Percentiles rank a stretch among this genome's conserved stretches.
phyloP scores from a whole-genome alignment of 2,329 filamentous ascomycete species.

The Epicoccum nigrum region DNA sequence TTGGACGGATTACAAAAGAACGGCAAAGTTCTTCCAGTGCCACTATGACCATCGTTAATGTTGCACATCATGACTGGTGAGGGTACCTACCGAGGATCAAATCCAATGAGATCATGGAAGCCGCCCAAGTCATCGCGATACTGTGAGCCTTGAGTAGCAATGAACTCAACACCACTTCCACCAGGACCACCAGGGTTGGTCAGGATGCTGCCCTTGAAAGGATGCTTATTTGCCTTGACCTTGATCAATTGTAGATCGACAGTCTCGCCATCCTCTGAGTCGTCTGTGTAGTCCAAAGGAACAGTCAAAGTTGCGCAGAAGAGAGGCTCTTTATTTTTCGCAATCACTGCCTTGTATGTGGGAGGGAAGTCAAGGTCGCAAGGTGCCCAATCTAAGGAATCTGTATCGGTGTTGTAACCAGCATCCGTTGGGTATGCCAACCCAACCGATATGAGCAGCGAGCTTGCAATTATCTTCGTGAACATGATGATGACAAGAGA shows the following conservation, averaged over 20 bases:
- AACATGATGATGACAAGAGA: slow-evolving; percentile 5
- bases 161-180: slow-evolving; percentile 13
- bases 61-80: background rate
- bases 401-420: background rate
- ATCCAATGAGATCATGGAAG: slow-evolving; percentile 19
- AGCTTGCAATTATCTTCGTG: background rate
- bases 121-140: slow-evolving; percentile 13
- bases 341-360: background rate
- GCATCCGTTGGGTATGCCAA: slow-evolving; percentile 4
- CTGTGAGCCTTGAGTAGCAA: slow-evolving; percentile 5
- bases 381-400: slow-evolving; percentile 14
- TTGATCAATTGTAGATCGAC: slow-evolving; percentile 37
- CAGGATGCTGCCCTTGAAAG: slow-evolving; percentile 41
- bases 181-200: slow-evolving; percentile 47
- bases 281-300: slow-evolving; percentile 43
- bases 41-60: slow-evolving; percentile 10
- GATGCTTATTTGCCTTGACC: slow-evolving; percentile 33
- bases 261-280: slow-evolving; percentile 23
- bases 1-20: slow-evolving; percentile 18
- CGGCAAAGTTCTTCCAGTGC: slow-evolving; percentile 22
- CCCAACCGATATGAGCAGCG: slow-evolving; percentile 7
- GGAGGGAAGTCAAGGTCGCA: slow-evolving; percentile 20
- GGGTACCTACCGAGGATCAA: slow-evolving; percentile 17
- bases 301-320: slow-evolving; percentile 42
- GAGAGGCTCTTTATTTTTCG: slow-evolving; percentile 1